Percentiles rank a stretch among this genome's conserved stretches.
Conservation (phyloP, 495 filamentous ascomycete genomes). For the Aspergillus nidulans region DNA sequence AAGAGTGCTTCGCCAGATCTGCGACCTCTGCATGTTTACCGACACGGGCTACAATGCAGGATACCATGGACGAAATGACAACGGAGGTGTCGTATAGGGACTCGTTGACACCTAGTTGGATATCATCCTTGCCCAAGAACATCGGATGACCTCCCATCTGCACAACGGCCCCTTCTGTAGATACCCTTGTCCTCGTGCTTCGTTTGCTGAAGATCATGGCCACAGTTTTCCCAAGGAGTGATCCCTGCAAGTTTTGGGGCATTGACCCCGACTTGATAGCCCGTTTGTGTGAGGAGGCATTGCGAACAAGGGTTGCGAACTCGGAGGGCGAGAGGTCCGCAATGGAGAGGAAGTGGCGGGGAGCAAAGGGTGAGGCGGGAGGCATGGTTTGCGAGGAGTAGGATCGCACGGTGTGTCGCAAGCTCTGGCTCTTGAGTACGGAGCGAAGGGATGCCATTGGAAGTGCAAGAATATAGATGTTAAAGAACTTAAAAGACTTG, state of each 20-base stretch:
- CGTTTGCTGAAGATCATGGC: constrained; percentile 97
- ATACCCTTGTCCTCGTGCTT: constrained; percentile 86
- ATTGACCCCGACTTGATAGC: constrained; percentile 68
- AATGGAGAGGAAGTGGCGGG: constrained; percentile 86
- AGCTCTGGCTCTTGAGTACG: constrained; percentile 19
- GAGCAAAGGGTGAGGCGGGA: constrained; percentile 48
- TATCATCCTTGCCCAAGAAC: constrained; percentile 93
- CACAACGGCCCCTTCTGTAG: constrained; percentile 81
- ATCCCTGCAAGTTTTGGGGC: constrained; percentile 50
- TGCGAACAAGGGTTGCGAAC: constrained; percentile 73
- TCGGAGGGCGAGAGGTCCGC: constrained; percentile 76
- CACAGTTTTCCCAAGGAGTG: constrained; percentile 71
- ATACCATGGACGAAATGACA: constrained; percentile 89
- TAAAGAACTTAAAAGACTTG: neutral
- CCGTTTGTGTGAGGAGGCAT: constrained; percentile 71
- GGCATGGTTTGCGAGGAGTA: constrained; percentile 36
- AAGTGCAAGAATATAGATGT: constrained; percentile 32
- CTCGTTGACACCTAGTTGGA: constrained; percentile 95
- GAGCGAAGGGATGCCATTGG: constrained; percentile 50
- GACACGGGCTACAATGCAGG: constrained; percentile 85
- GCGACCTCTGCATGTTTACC: constrained; percentile 77
- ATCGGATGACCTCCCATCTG: constrained; percentile 87
- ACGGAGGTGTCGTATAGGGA: constrained; percentile 82
- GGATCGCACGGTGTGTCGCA: constrained; percentile 34
- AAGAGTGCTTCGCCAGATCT: constrained; percentile 70